A percentile compares a stretch with the other conserved stretches of the same genome.
Evolutionary conservation across 2,329 filamentous ascomycete genomes (phyloP).

Genomic region (Aspergillus sp.): DNA sequence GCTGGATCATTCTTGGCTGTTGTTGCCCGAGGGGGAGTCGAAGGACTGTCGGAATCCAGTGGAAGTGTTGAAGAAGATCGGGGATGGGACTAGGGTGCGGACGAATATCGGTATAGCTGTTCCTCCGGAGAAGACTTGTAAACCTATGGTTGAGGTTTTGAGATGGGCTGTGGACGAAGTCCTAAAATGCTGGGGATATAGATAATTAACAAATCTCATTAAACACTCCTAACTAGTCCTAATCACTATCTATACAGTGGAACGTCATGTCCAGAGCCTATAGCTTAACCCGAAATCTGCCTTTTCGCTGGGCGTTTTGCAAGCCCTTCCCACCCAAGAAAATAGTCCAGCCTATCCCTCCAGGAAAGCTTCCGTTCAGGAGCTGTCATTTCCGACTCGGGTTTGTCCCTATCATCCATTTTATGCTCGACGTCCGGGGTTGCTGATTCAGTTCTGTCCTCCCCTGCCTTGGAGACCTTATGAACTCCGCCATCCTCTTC

Average conservation of each 20-base stretch:
- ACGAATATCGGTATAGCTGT: conserved; percentile 41
- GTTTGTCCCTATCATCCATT: neutral
- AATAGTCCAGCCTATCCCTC: conserved; percentile 25
- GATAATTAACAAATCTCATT: too few relatives aligned
- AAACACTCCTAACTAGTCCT: neutral
- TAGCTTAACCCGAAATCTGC: neutral
- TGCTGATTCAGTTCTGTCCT: too few relatives aligned
- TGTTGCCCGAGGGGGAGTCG: conserved; percentile 60
- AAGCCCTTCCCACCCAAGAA: conserved; percentile 27
- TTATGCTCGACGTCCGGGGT: neutral
- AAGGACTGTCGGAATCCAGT: conserved; percentile 6
- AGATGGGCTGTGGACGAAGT: conserved; percentile 61
- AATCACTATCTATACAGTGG: neutral
- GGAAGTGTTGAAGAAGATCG: conserved; percentile 23
- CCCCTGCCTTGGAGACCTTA: too few relatives aligned
- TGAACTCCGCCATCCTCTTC: too few relatives aligned
- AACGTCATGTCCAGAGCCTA: too few relatives aligned
- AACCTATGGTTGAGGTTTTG: conserved; percentile 55
- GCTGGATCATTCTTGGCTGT: conserved; percentile 70
- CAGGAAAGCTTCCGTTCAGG: conserved; percentile 4
- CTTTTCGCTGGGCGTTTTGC: conserved; percentile 3
- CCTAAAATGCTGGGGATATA: conserved; percentile 32
- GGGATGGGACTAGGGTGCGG: conserved; percentile 26
- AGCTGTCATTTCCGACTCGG: neutral
- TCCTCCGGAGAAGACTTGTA: conserved; percentile 46